Evolutionary conservation across 768 basidiomycete species (phyloP), one percentile per base, ranked within the genome.

Genomic region (Tubosaeta sp.): DNA sequence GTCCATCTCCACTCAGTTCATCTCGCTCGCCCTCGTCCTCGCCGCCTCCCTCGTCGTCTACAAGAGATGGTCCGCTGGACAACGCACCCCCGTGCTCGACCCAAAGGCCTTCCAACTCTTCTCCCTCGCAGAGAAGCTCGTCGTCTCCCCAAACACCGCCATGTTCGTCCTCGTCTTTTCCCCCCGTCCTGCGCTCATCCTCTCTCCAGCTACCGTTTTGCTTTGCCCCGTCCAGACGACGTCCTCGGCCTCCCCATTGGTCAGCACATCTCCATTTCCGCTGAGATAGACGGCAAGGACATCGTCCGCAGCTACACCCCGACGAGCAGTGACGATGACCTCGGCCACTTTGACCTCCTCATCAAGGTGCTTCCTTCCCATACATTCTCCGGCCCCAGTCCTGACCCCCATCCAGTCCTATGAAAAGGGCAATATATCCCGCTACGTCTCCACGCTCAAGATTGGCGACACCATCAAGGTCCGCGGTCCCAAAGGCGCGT

Each of bases 401-500:
- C 12, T 46, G 8, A 54, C 41, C 10, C 17, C 34, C 43, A 3
- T 27, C 3, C 34, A 97, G 95, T 82, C 92, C 7, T 99, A 99
- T 65, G 95, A 97, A 66, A 87, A 91, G 68, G 97, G 97, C 53
- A 98, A 98, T 77, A 91, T 99, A 67, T 98, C 97, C 10, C 83
- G 85, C 56, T 82, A 91, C 71, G 75, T 98, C 63, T 79, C 83
- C 13, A 73, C 82, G 42, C 82, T 97, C 65, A 91, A 88, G 56
- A 78, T 95, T 38, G 95, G 95, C 54, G 86, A 98, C 74, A 86
- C 78, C 45, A 77, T 97, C 59, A 85, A 84, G 58, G 81, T 98
- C 76, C 95, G 95, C 71, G 97, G 97, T 2, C 97, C 97, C 59
- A 97, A 92, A 73, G 97, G 97, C 51, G 85, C 87, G 68, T 98